A percentile compares a stretch with the other conserved stretches of the same genome.
Conservation (phyloP, 495 filamentous ascomycete genomes). For the Melanomma pulvis-pyrius region DNA sequence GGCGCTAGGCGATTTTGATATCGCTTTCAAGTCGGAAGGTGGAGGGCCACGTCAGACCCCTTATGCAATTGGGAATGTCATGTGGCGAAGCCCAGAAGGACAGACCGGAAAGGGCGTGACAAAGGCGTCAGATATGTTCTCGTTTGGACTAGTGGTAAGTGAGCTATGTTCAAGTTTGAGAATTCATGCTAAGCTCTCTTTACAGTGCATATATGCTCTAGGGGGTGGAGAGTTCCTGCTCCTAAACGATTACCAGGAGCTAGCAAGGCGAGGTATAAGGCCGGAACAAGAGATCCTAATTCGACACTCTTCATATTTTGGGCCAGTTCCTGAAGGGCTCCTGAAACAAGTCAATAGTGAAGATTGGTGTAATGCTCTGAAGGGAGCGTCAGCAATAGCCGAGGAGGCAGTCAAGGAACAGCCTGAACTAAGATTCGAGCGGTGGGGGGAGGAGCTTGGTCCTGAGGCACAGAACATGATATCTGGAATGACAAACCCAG, state of each 20-base stretch:
- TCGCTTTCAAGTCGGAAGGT: slow-evolving; percentile 42
- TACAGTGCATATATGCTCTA: slow-evolving; percentile 43
- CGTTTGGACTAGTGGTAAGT: slow-evolving; percentile 45
- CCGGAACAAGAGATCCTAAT: slow-evolving; percentile 44
- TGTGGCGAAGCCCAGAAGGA: slow-evolving; percentile 46
- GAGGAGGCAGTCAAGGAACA: slow-evolving; percentile 36
- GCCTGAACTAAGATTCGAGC: slow-evolving; percentile 39
- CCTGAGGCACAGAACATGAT: slow-evolving; percentile 40
- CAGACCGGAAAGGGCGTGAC: slow-evolving; percentile 41
- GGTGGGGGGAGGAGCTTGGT: slow-evolving; percentile 35
- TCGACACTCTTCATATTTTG: slow-evolving; percentile 43
- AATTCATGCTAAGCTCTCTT: slow-evolving; percentile 38
- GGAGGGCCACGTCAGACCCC: slow-evolving; percentile 38
- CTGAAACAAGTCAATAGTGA: slow-evolving; percentile 41
- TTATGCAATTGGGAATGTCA: slow-evolving; percentile 43
- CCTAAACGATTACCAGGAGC: slow-evolving; percentile 41
- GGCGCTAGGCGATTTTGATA: slow-evolving; percentile 45
- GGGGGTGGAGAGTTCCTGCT: slow-evolving; percentile 41
- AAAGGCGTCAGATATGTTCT: slow-evolving; percentile 41
- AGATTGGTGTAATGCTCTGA: slow-evolving; percentile 38
- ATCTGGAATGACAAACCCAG: slow-evolving; percentile 42
- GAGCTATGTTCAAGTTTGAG: slow-evolving; percentile 27
- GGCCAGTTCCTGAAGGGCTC: slow-evolving; percentile 40
- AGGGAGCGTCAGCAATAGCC: slow-evolving; percentile 37
- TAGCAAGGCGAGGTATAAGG: slow-evolving; percentile 37